Percentiles rank a stretch among this genome's conserved stretches.
These are phyloP conservation scores for Penicillium aurantiogriseum DNA, from an alignment of 2,329 filamentous ascomycete genomes.

Conservation along the genomic window DNA sequence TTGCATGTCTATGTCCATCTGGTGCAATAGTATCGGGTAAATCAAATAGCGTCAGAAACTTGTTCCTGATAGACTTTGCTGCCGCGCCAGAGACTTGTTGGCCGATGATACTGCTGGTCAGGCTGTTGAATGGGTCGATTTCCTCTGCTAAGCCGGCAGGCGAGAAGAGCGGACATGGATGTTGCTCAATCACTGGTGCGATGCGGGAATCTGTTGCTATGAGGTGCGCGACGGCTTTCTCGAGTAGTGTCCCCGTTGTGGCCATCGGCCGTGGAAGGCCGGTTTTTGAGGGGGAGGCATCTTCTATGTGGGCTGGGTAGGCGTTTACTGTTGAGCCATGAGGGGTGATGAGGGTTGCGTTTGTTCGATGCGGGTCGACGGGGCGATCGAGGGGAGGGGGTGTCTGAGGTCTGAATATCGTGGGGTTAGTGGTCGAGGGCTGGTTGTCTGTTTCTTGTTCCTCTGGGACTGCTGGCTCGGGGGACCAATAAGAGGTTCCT, in stretches of 20 bases:
- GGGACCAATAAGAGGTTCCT: constrained; percentile 22
- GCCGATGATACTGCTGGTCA: constrained; percentile 85
- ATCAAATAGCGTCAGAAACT: constrained; percentile 74
- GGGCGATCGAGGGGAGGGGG: constrained; percentile 46
- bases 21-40: constrained; percentile 27
- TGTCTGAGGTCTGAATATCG: constrained; percentile 48
- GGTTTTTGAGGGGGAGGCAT: constrained; percentile 42
- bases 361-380: constrained; percentile 49
- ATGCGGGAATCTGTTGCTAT: constrained; percentile 71
- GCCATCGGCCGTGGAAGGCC: constrained; percentile 46
- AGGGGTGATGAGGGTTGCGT: constrained; percentile 50
- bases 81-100: constrained; percentile 95
- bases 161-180: constrained; percentile 77
- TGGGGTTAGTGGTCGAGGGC: constrained; percentile 12
- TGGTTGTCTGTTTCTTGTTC: constrained; percentile 37
- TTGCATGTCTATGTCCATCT: constrained; percentile 11
- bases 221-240: constrained; percentile 73
- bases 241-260: constrained; percentile 70
- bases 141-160: constrained; percentile 77
- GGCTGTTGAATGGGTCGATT: constrained; percentile 81
- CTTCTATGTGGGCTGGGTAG: constrained; percentile 43
- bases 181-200: constrained; percentile 66
- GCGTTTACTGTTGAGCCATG: constrained; percentile 49
- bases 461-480: constrained; percentile 14
- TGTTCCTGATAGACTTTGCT: constrained; percentile 81